Percentiles rank a stretch among this genome's conserved stretches.
phyloP scores from a whole-genome alignment of 2,329 filamentous ascomycete genomes.

The Epichloe gansuensis region DNA sequence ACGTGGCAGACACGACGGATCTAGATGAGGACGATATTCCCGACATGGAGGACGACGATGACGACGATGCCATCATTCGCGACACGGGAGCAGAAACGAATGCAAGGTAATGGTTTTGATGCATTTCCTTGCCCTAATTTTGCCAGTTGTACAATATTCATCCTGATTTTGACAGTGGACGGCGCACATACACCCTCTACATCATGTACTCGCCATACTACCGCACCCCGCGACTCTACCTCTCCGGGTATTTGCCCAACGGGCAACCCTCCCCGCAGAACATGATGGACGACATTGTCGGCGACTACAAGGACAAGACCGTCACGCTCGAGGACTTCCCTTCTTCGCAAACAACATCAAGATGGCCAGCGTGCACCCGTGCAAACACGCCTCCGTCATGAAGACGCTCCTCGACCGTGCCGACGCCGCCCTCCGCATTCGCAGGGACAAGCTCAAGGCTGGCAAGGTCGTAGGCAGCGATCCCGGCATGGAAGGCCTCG shows the following conservation, averaged over 20 bases:
- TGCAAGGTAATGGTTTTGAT: constrained; percentile 27
- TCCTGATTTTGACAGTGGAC: constrained; percentile 42
- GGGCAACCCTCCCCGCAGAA: constrained; percentile 69
- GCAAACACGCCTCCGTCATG: constrained; percentile 96
- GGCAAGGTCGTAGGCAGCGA: constrained; percentile 35
- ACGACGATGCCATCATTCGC: constrained; percentile 90
- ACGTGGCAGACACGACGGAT: constrained; percentile 62
- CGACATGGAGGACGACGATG: constrained; percentile 97
- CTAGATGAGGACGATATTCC: constrained; percentile 76
- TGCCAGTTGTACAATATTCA: neutral
- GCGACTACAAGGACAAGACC: constrained; percentile 96
- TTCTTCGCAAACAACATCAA: constrained; percentile 87
- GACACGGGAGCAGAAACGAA: constrained; percentile 45
- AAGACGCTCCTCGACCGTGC: constrained; percentile 92
- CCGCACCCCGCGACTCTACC: constrained; percentile 85
- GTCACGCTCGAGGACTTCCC: constrained; percentile 94
- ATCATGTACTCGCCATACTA: constrained; percentile 98
- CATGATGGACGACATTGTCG: constrained; percentile 96
- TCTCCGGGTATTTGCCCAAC: constrained; percentile 74
- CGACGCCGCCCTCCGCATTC: constrained; percentile 81
- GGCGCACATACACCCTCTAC: constrained; percentile 94
- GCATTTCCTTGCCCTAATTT: neutral
- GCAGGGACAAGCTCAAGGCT: constrained; percentile 66
- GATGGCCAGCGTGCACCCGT: constrained; percentile 94
- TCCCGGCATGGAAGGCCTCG: constrained; percentile 69